Evolutionary conservation across 768 basidiomycete species (phyloP).

Genomic region (Psilocybe tampanensis): DNA sequence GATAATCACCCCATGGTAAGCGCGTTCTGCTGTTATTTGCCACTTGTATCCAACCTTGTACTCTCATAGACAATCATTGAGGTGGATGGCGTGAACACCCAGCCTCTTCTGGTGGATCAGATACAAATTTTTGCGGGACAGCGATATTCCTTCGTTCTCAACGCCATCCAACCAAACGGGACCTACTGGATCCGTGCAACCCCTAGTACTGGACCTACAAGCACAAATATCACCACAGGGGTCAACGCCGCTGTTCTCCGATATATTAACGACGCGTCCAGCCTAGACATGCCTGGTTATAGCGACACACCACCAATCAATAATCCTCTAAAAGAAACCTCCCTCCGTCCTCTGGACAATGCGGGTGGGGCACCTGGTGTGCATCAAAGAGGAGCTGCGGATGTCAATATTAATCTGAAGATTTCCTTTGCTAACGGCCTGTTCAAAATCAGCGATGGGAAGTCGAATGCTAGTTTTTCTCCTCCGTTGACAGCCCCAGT

Average conservation of each 20-base stretch:
- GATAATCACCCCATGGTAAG: conserved; percentile 41
- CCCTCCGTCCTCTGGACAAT: conserved; percentile 33
- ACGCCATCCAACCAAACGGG: conserved; percentile 34
- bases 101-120: conserved; percentile 37
- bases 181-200: conserved; percentile 49
- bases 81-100: conserved; percentile 39
- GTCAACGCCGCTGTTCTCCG: conserved; percentile 46
- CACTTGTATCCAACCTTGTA: background rate
- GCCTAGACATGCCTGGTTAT: conserved; percentile 37
- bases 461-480: conserved; percentile 17
- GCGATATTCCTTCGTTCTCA: conserved; percentile 46
- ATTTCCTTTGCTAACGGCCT: conserved; percentile 25
- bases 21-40: too few species aligned
- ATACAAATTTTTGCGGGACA: conserved; percentile 37
- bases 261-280: background rate
- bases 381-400: conserved; percentile 36
- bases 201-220: conserved; percentile 27
- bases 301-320: conserved; percentile 33
- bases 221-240: conserved; percentile 30
- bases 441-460: conserved; percentile 18
- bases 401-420: conserved; percentile 35
- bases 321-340: conserved; percentile 35
- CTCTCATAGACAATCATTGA: conserved; percentile 37
- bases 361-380: conserved; percentile 30
- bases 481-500: conserved; percentile 44